Percentiles rank a stretch among this genome's conserved stretches.
These are phyloP conservation scores for Yarrowia sp. DNA, from an alignment of 805 yeast species.

Conservation along the genomic window DNA sequence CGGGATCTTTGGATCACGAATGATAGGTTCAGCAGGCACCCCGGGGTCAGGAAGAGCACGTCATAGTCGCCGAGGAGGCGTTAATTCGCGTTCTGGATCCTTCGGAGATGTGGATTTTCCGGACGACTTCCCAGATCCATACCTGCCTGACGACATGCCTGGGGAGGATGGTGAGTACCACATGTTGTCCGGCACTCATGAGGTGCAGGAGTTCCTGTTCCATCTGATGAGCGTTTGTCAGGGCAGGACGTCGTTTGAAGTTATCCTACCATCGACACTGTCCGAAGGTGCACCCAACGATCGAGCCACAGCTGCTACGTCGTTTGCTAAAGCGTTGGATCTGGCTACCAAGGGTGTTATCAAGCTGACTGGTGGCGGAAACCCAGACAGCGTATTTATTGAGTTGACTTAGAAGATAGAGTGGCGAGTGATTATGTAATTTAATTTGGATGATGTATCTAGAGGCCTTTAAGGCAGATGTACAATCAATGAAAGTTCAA, in stretches of 20 bases:
- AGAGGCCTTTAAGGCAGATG: too few relatives aligned
- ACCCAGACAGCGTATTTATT: background rate
- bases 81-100: conserved; percentile 2
- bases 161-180: background rate
- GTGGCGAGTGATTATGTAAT: background rate
- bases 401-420: background rate
- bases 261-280: background rate
- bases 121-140: conserved; percentile 2
- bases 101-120: conserved; percentile 17
- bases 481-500: too few relatives aligned
- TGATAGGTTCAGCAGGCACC: background rate
- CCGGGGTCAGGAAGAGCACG: conserved; percentile 26
- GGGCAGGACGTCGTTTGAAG: conserved; percentile 42
- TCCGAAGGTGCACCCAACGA: conserved; percentile 3
- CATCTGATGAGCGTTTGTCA: conserved; percentile 30
- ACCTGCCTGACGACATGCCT: background rate
- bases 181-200: conserved; percentile 27
- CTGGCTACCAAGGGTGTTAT: conserved; percentile 11
- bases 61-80: conserved; percentile 17
- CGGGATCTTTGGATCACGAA: background rate
- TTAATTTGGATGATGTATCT: too few relatives aligned
- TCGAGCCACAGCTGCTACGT: conserved; percentile 14
- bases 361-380: conserved; percentile 12
- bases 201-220: conserved; percentile 29
- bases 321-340: conserved; percentile 19